Conservation (phyloP, 139 green algal genomes). For the Chlamydomonas incerta region DNA sequence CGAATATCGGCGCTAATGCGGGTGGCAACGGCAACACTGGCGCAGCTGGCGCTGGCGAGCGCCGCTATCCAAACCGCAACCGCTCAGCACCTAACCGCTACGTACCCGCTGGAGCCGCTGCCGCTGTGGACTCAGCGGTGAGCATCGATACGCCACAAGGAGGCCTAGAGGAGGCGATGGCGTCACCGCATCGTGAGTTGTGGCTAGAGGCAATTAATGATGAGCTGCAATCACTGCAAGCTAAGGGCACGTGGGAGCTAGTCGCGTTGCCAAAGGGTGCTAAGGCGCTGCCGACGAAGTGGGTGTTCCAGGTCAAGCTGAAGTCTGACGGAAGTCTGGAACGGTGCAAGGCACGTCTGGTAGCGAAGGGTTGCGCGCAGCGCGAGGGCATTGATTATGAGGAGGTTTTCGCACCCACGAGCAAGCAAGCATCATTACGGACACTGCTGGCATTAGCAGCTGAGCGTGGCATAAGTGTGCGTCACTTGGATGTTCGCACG, state of each 20-base stretch:
- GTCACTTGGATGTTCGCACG: slow-evolving; percentile 50
- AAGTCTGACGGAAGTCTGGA: slow-evolving; percentile 4
- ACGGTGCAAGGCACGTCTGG: slow-evolving; percentile 57
- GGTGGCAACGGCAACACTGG: too few relatives aligned
- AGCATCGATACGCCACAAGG: neutral
- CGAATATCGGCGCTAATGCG: too few relatives aligned
- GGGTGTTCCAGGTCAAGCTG: slow-evolving; percentile 18
- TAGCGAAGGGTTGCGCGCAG: slow-evolving; percentile 58
- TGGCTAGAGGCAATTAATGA: slow-evolving; percentile 6
- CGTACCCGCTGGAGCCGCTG: neutral
- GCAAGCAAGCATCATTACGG: neutral
- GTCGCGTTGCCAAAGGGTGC: neutral
- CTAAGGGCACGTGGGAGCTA: slow-evolving; percentile 31
- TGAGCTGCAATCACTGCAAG: slow-evolving; percentile 17
- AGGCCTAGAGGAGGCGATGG: neutral
- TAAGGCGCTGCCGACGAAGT: slow-evolving; percentile 25
- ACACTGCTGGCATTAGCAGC: slow-evolving; percentile 7
- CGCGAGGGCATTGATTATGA: slow-evolving; percentile 51
- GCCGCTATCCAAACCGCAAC: neutral
- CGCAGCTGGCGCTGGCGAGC: too few relatives aligned
- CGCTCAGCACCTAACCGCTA: neutral
- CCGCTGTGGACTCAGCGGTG: neutral
- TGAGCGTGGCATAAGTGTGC: neutral
- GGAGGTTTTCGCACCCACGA: slow-evolving; percentile 66
- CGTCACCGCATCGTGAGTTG: neutral